Evolutionary conservation across 2,329 filamentous ascomycete species (phyloP), one percentile per base, ranked within the genome.

Genomic region (Xylaria sp.): DNA sequence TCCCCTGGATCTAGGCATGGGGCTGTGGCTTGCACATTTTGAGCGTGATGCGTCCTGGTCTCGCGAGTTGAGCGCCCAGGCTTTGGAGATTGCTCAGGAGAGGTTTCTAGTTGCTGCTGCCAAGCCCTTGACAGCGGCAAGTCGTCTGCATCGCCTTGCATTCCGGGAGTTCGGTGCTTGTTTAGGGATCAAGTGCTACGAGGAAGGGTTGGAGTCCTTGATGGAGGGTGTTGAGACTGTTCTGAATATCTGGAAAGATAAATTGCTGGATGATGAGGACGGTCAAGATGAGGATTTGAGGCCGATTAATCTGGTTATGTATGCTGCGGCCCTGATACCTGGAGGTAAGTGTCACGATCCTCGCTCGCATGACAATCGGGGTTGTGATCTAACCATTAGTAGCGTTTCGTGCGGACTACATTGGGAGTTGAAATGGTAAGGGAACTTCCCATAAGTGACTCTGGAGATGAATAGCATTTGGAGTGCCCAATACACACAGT

Each of bases 241-340:
- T 5, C 7, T 66, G 28, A 31, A 62, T n/a, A 57, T 66, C 0
- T 66, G 64, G 64, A 50, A 52, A 78, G 23, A 76, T 81, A 62
- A 63, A 52, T 1, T 78, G 82, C 15, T 28, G 3, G 25, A 63
- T 10, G 51, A 54, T 1, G 48, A 55, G 52, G 75, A 81, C 4
- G 71, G 75, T 20, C 70, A 69, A 1, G 74, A 77, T 2, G 77
- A 78, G 25, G 85, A 86, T 55, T 73, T 89, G 71, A 78, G 80
- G 54, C 86, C 87, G 0, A 89, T 89, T 50, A 88, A 85, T 4
- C 76, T 82, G 25, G 86, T 86, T 48, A 89, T 89, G 87, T 88
- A 87, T 78, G 84, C 87, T 15, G 80, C 86, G 4, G 86, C 86
- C 41, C 72, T 89, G 71, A 82, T 87, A 59, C 85, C 86, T 4